Evolutionary conservation across 371 early-diverging fungal species (phyloP), one percentile per base, ranked within the genome.

Genomic region (Mucor lusitanicus): DNA sequence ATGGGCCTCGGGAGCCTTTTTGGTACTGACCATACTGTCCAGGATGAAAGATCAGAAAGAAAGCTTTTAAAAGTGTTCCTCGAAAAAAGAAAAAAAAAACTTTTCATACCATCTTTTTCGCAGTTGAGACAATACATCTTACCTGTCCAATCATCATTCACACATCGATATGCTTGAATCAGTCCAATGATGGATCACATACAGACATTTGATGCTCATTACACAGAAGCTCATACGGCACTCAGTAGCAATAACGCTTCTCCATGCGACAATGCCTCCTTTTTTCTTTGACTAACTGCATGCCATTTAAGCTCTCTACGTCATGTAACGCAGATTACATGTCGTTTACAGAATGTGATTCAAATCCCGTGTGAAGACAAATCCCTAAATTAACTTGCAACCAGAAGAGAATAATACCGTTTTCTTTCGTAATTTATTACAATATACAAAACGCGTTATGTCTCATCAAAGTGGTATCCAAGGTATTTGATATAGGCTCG

Each of bases 381-480:
- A 48, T 19, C 9, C 21, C 35, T 35, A 35, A 48, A 9, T 48
- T 50, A 12, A 12, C 19, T 44, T 44, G 19, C 44, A n/a, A 44
- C 7, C 19, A 19, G 19, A 3, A 44, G 7, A n/a, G n/a, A 19
- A n/a, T 5, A 44, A 44, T 44, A 44, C n/a, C 7, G 19, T 42
- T 30, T 42, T 48, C 28, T 61, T 61, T 32, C 21, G 25, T 15
- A 28, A 1, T 48, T 33, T 50, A 23, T 8, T 23, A 50, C 33
- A 21, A 19, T 23, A 21, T 12, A 48, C 42, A 33, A 61, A 48
- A 33, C 42, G 61, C 25, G 17, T 9, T 33, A 87, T 87, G 87
- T 87, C 87, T 64, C 83, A 84, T 72, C 88, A 87, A 73, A 84
- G 85, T 73, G 88, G 88, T 55, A 87, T 87, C 59, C 68, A 73